Evolutionary conservation across 2,329 filamentous ascomycete genomes (phyloP).

Genomic region (Exophiala sp.): DNA sequence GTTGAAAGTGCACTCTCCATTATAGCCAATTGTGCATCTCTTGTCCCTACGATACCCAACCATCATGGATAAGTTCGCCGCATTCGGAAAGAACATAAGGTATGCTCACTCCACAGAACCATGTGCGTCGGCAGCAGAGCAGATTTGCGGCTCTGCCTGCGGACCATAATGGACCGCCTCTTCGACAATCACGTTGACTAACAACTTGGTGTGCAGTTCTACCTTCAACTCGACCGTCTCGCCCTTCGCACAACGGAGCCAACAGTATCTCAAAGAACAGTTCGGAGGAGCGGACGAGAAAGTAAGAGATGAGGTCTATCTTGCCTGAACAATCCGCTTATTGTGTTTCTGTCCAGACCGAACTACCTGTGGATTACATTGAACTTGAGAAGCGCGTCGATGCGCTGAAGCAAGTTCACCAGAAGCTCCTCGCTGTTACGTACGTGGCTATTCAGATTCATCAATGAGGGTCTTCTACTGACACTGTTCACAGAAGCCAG

Average conservation of each 20-base stretch:
- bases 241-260: conserved; percentile 87
- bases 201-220: conserved; percentile 40
- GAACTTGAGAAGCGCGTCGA: conserved; percentile 98
- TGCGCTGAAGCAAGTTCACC: conserved; percentile 92
- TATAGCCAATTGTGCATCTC: too few relatives aligned
- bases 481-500: conserved; percentile 63
- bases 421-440: conserved; percentile 96
- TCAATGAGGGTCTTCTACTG: conserved; percentile 5
- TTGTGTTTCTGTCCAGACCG: conserved; percentile 58
- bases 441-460: conserved; percentile 39
- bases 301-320: conserved; percentile 45
- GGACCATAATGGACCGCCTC: conserved; percentile 1
- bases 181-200: conserved; percentile 22
- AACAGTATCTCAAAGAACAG: conserved; percentile 98
- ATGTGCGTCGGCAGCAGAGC: conserved; percentile 28
- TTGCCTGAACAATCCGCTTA: conserved; percentile 6
- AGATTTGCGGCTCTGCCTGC: not conserved
- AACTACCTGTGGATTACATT: conserved; percentile 95
- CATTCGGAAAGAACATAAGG: conserved; percentile 69
- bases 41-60: not conserved
- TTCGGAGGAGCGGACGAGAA: conserved; percentile 93
- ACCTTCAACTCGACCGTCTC: conserved; percentile 75
- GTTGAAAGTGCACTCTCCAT: too few relatives aligned
- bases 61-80: conserved; percentile 65
- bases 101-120: conserved; percentile 34